Conservation (phyloP, 1,139 yeast species). For the Nakaseomyces sp. region DNA sequence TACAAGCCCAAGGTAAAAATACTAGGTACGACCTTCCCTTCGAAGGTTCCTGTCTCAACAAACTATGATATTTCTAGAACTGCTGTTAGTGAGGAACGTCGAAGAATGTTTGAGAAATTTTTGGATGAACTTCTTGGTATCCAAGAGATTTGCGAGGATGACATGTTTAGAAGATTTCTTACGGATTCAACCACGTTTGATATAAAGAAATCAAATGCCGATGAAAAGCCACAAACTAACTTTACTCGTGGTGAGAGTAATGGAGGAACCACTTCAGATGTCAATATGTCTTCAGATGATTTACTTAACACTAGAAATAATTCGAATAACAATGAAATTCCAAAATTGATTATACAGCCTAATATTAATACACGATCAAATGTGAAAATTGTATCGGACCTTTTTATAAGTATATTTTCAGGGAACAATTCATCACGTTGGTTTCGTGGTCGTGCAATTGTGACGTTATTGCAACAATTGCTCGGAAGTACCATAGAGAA, state of each 20-base stretch:
- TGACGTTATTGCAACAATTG: constrained; percentile 73
- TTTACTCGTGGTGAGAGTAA: background rate
- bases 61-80: constrained; percentile 45
- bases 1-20: constrained; percentile 43
- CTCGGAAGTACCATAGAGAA: constrained; percentile 85
- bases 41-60: constrained; percentile 44
- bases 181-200: constrained; percentile 45
- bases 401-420: constrained; percentile 62
- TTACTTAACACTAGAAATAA: background rate
- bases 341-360: background rate
- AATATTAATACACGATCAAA: background rate
- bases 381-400: constrained; percentile 10
- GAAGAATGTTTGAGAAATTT: constrained; percentile 52
- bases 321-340: background rate
- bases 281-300: background rate
- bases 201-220: background rate
- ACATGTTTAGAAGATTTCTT: constrained; percentile 63
- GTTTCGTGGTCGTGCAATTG: constrained; percentile 77
- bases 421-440: constrained; percentile 54
- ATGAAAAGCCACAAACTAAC: constrained; percentile 1
- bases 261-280: background rate
- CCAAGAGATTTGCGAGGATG: constrained; percentile 65
- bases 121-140: constrained; percentile 47
- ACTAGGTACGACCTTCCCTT: constrained; percentile 45
- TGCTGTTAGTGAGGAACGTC: constrained; percentile 53